Conservation (phyloP, 1,284 basidiomycete species). For the Tilletiaria anomala region DNA sequence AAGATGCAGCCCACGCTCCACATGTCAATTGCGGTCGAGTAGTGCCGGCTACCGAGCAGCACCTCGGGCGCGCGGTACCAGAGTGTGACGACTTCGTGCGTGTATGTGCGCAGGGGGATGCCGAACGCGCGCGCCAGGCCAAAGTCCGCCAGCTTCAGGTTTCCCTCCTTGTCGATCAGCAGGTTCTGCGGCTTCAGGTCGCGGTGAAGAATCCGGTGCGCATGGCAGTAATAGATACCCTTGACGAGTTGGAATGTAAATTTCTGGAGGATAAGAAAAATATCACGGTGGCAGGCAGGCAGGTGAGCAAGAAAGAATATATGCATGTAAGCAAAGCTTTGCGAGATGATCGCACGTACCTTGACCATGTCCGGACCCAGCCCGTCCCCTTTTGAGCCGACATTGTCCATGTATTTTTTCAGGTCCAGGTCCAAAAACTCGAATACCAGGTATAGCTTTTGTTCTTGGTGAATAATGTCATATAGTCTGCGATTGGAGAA, state of each 20-base stretch:
- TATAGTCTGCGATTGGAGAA: conserved; percentile 58
- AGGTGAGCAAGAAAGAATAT: background rate
- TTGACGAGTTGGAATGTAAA: conserved; percentile 73
- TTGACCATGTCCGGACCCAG: conserved; percentile 62
- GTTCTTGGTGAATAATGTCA: conserved; percentile 93
- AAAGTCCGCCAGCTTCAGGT: conserved; percentile 64
- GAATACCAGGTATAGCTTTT: conserved; percentile 91
- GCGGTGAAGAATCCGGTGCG: conserved; percentile 86
- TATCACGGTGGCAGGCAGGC: too few relatives aligned
- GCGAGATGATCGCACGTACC: conserved; percentile 46
- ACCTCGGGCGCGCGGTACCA: conserved; percentile 99
- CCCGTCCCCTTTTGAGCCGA: conserved; percentile 44
- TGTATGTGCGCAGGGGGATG: conserved; percentile 92
- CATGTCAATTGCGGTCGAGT: conserved; percentile 90
- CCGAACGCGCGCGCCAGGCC: conserved; percentile 92
- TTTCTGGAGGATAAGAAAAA: conserved; percentile 49
- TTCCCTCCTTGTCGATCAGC: conserved; percentile 61
- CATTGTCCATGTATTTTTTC: conserved; percentile 83
- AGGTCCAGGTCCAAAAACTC: conserved; percentile 89
- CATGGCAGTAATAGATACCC: conserved; percentile 86
- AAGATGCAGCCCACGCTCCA: conserved; percentile 89
- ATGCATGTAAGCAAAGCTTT: conserved; percentile 6
- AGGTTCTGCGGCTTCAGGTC: conserved; percentile 97
- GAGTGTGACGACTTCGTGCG: conserved; percentile 89
- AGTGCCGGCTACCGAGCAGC: conserved; percentile 83